Evolutionary conservation across 345 rosid genomes (phyloP).

Genomic region (Syzygium oleosum): DNA sequence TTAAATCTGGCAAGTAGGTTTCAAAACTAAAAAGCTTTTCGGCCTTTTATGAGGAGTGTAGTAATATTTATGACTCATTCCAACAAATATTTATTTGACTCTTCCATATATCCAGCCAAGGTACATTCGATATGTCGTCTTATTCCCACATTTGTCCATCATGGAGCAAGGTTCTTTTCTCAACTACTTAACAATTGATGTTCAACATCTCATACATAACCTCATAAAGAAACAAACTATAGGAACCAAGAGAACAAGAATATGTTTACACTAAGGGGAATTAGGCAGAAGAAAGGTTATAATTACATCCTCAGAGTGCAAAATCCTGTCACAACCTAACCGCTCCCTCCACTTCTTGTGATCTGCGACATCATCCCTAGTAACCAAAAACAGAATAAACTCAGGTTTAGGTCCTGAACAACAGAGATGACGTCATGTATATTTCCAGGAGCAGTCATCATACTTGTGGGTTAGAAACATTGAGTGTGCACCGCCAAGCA

Average conservation of each 20-base stretch:
- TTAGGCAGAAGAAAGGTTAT: neutral
- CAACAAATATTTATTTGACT: neutral
- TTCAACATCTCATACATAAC: neutral
- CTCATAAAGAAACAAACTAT: neutral
- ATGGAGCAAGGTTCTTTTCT: neutral
- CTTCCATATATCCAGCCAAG: neutral
- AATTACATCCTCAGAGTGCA: constrained; percentile 47
- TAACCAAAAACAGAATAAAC: constrained; percentile 9
- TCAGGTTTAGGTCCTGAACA: neutral
- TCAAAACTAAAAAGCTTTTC: neutral
- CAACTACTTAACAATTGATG: neutral
- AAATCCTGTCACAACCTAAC: constrained; percentile 37
- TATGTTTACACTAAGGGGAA: neutral
- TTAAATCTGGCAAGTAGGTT: neutral
- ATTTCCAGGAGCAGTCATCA: neutral
- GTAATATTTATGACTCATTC: neutral
- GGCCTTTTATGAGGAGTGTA: neutral
- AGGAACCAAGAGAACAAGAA: neutral
- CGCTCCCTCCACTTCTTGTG: constrained; percentile 54
- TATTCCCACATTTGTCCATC: neutral
- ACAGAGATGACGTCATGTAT: neutral
- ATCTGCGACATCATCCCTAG: constrained; percentile 68
- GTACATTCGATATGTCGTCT: neutral
- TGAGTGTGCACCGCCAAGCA: constrained; percentile 44
- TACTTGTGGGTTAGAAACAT: constrained; percentile 65